phyloP scores from a whole-genome alignment of 225 moss, liverwort and hornwort species.

The Climacium dendroides region DNA sequence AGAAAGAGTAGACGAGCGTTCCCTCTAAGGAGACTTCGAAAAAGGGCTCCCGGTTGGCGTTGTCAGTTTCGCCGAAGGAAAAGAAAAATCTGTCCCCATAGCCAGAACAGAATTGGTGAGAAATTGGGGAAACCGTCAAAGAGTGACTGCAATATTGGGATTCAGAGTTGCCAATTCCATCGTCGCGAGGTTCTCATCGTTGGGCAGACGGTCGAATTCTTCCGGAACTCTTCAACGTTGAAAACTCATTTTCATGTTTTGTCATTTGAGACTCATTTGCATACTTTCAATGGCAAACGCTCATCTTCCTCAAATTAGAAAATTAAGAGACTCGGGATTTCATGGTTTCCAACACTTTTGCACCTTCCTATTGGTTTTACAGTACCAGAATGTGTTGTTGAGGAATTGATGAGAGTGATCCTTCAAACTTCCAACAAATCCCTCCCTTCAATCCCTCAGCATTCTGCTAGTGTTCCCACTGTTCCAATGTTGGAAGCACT shows the following conservation, averaged over 20 bases:
- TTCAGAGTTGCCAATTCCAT: neutral
- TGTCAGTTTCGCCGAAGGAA: conserved; percentile 7
- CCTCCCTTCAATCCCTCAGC: neutral
- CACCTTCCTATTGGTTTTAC: neutral
- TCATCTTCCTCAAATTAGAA: neutral
- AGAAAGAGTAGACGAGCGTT: conserved; percentile 70
- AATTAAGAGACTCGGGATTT: neutral
- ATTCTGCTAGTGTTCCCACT: neutral
- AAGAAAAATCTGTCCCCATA: conserved; percentile 13
- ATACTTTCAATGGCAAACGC: neutral
- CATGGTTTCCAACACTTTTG: neutral
- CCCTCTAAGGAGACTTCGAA: conserved; percentile 87
- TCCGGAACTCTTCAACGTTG: neutral
- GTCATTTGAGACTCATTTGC: neutral
- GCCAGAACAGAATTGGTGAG: neutral
- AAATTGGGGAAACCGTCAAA: neutral
- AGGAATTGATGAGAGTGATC: neutral
- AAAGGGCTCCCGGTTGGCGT: conserved; percentile 28
- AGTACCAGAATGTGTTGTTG: neutral
- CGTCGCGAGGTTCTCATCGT: neutral
- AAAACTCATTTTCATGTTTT: neutral
- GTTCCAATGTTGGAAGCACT: neutral
- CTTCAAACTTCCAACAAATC: neutral
- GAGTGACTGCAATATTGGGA: neutral
- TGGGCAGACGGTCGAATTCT: neutral